phyloP scores from a whole-genome alignment of 2,329 filamentous ascomycete genomes.

The Trematosphaeria pertusa region DNA sequence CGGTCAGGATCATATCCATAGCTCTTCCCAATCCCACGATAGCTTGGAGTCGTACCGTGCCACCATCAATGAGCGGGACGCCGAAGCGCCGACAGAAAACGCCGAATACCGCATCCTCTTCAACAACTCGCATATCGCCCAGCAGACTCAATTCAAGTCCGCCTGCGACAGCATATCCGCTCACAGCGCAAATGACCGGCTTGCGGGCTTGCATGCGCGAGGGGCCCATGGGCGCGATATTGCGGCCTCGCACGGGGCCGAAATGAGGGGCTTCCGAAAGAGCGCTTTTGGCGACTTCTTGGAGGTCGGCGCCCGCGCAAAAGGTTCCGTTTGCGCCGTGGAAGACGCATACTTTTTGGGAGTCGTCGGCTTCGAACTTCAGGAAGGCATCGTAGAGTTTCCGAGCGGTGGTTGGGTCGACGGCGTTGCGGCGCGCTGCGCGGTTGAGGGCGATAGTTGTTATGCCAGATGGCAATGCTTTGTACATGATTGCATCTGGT shows the following conservation, averaged over 20 bases:
- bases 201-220: slow-evolving; percentile 59
- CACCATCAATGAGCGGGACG: slow-evolving; percentile 60
- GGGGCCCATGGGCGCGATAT: slow-evolving; percentile 60
- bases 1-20: slow-evolving; percentile 65
- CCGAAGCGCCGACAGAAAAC: slow-evolving; percentile 64
- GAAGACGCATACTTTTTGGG: slow-evolving; percentile 62
- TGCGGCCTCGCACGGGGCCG: slow-evolving; percentile 45
- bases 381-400: slow-evolving; percentile 58
- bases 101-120: slow-evolving; percentile 62
- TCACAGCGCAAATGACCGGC: slow-evolving; percentile 60
- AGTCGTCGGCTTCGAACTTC: slow-evolving; percentile 57
- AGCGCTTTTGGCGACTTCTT: slow-evolving; percentile 46
- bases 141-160: slow-evolving; percentile 62
- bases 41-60: slow-evolving; percentile 60
- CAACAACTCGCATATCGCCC: slow-evolving; percentile 61
- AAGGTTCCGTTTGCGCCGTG: slow-evolving; percentile 57
- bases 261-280: slow-evolving; percentile 23
- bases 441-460: slow-evolving; percentile 64
- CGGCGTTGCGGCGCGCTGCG: slow-evolving; percentile 59
- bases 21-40: slow-evolving; percentile 62
- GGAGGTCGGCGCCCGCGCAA: slow-evolving; percentile 62
- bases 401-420: slow-evolving; percentile 57
- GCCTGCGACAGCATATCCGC: slow-evolving; percentile 62
- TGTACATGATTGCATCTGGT: slow-evolving; percentile 23
- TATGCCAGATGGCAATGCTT: slow-evolving; percentile 49